Percentiles rank a stretch among this genome's conserved stretches.
Conservation (phyloP, 176 grass and related monocot species). For the Oryza meyeriana region DNA sequence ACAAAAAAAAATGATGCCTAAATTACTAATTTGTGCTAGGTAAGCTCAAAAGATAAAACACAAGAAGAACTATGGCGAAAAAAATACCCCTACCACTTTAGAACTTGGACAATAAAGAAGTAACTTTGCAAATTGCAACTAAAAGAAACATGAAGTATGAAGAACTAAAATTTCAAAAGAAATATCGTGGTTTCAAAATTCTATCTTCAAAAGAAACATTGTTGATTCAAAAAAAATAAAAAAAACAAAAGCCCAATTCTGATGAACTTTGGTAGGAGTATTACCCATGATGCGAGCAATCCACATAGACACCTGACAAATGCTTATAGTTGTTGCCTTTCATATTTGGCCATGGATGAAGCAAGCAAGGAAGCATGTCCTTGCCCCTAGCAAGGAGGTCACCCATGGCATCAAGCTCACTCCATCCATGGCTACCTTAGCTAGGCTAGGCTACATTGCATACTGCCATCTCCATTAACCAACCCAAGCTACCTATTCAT, state of each 20-base stretch:
- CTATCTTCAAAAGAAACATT: neutral
- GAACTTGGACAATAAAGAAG: no score
- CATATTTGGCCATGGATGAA: neutral
- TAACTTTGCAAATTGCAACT: no score
- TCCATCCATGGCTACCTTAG: neutral
- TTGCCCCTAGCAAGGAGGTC: conserved; percentile 18
- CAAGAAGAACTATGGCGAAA: no score
- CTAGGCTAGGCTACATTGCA: no score
- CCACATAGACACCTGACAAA: neutral
- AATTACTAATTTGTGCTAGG: neutral
- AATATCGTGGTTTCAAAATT: neutral
- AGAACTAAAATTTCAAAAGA: neutral
- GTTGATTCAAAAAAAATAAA: neutral
- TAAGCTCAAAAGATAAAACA: neutral
- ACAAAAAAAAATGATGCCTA: neutral
- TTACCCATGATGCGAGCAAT: neutral
- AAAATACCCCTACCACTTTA: no score
- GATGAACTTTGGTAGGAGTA: neutral
- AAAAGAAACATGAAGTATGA: neutral
- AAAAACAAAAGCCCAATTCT: neutral
- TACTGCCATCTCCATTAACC: conserved; percentile 5
- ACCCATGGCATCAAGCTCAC: conserved; percentile 20
- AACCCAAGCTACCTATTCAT: neutral
- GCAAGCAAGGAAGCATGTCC: conserved; percentile 31
- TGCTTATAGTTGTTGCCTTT: neutral